Base-by-base conservation (phyloP, 345 rosid species). In the Ricinus communis region DNA sequence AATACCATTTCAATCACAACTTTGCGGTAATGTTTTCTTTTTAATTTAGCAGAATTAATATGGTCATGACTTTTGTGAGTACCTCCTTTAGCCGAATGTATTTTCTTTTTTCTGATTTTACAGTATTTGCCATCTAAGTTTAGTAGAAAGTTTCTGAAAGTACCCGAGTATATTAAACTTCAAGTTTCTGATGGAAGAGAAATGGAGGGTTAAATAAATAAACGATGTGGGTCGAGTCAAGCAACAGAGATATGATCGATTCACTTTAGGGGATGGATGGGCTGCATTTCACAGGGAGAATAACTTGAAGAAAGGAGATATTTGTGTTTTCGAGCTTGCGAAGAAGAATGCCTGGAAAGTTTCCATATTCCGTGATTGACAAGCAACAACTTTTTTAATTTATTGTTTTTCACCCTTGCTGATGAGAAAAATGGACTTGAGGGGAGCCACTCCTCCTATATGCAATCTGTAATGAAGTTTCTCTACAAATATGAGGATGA, bases 81-180 rank as follows among this genome's bases (percentile, higher is more conserved):
- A 65, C 22, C 22, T 25, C 56, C 19, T 16, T 19, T 52, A 36
- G n/a, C n/a, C n/a, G n/a, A n/a, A n/a, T n/a, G n/a, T n/a, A n/a
- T n/a, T n/a, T n/a, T n/a, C n/a, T n/a, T n/a, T n/a, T n/a, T n/a
- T 52, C 50, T 30, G 66, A 1, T 45, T 31, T 1, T 74, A 69
- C 75, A 70, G 76, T 25, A 36, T 71, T 75, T 81, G 22, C 74
- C 79, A 18, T 0, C 0, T 14, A 41, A 40, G n/a, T 77, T 81
- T 65, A 52, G 69, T 33, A 15, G 19, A 6, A 57, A 43, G 61
- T 52, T 66, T 38, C 1, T 74, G 28, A 22, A 47, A 25, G 61
- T 18, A 27, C 38, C 60, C 11, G 31, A 66, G 22, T n/a, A 25
- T 24, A 24, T 81, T 49, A 74, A 45, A 31, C 74, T 81, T 43